A percentile compares a stretch with the other conserved stretches of the same genome.
These are phyloP conservation scores for Chlamydomonas incerta DNA, from an alignment of 139 green algal species.

Conservation along the genomic window DNA sequence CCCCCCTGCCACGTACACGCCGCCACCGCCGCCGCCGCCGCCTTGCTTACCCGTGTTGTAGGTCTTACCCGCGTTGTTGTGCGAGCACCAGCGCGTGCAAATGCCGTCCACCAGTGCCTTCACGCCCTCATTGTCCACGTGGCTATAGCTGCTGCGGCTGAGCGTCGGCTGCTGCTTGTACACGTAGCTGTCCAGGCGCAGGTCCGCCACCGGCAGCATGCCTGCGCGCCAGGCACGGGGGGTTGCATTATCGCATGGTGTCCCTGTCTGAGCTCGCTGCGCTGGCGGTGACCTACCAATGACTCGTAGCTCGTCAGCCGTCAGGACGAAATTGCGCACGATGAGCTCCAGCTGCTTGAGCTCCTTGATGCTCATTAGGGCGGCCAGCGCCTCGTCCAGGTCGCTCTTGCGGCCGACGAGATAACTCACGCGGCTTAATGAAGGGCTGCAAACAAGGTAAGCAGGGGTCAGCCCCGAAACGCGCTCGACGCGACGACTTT, in stretches of 20 bases:
- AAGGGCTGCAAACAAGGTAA: constrained; percentile 42
- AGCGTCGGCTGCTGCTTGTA: constrained; percentile 76
- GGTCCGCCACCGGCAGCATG: constrained; percentile 67
- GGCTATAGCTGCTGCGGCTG: constrained; percentile 66
- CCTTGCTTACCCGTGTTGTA: not conserved
- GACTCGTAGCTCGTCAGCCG: constrained; percentile 61
- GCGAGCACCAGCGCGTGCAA: constrained; percentile 59
- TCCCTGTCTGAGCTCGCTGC: no score
- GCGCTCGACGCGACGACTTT: not conserved
- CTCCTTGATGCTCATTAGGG: constrained; percentile 44
- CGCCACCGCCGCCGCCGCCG: no score
- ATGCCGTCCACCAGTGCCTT: constrained; percentile 78
- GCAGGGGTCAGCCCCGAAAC: no score
- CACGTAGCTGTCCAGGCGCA: constrained; percentile 71
- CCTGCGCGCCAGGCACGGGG: constrained; percentile 37
- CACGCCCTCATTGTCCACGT: constrained; percentile 79
- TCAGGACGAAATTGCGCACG: constrained; percentile 66
- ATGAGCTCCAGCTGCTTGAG: constrained; percentile 67
- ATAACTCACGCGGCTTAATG: constrained; percentile 59
- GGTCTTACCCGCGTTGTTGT: not conserved
- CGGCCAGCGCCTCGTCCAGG: constrained; percentile 60
- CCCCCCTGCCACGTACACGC: no score
- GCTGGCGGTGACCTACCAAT: constrained; percentile 58
- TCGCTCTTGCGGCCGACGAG: constrained; percentile 42
- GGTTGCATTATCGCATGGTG: no score